Conservation (phyloP, 116 monocot species). For the Papilionanthe hybrid region DNA sequence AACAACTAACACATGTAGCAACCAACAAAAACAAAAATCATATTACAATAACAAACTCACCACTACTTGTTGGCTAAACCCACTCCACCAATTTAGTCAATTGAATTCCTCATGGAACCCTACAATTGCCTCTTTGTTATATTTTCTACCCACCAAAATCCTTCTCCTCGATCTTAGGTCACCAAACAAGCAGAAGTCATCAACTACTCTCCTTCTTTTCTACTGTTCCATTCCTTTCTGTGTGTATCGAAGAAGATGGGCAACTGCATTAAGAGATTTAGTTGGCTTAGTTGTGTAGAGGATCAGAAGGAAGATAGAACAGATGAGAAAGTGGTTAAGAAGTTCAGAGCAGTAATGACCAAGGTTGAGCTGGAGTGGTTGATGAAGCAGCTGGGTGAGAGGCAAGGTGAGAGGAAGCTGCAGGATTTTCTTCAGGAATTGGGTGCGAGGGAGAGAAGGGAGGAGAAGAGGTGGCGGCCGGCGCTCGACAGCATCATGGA, state of each 20-base stretch:
- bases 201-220: not conserved
- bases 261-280: constrained; percentile 18
- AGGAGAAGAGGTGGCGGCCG: constrained; percentile 9
- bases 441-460: not conserved
- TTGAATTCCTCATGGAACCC: not conserved
- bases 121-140: not conserved
- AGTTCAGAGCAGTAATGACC: constrained; percentile 35
- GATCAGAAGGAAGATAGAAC: not conserved
- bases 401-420: constrained; percentile 24
- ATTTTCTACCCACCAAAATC: not conserved
- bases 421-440: constrained; percentile 43
- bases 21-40: too few species aligned
- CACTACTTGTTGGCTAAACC: not conserved
- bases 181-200: not conserved
- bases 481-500: constrained; percentile 7
- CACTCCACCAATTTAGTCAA: not conserved
- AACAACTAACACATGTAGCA: too few species aligned
- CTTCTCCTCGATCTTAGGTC: not conserved
- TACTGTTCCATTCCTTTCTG: not conserved
- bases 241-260: constrained; percentile 16
- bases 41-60: not conserved
- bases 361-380: constrained; percentile 44
- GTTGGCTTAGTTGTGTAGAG: not conserved
- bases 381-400: constrained; percentile 29
- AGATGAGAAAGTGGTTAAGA: not conserved